These are phyloP conservation scores for Penicillium sp. DNA, from an alignment of 2,329 filamentous ascomycete species.

Conservation along the genomic window DNA sequence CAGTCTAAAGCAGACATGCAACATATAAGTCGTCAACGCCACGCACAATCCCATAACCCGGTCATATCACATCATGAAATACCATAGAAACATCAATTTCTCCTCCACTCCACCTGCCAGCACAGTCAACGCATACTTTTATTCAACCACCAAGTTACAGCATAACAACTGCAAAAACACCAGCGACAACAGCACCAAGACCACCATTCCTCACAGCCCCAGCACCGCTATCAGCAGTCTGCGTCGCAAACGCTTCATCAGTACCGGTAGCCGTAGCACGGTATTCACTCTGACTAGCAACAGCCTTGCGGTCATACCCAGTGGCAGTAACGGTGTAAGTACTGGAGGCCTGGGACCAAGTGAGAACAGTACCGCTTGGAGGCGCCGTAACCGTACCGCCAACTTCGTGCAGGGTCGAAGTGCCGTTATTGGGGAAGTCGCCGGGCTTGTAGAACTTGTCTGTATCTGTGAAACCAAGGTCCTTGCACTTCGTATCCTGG, in stretches of 20 bases:
- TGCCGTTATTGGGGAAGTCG: constrained; percentile 28
- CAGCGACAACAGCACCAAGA: constrained; percentile 6
- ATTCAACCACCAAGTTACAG: constrained; percentile 3
- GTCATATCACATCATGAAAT: not conserved
- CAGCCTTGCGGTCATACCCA: constrained; percentile 23
- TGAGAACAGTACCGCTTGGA: constrained; percentile 35
- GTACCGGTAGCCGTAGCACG: constrained; percentile 17
- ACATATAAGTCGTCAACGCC: not conserved
- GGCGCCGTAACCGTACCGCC: constrained; percentile 34
- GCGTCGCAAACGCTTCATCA: constrained; percentile 2
- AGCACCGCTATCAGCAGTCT: constrained; percentile 10
- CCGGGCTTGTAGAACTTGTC: constrained; percentile 26
- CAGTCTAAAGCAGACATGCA: not conserved
- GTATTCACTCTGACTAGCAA: constrained; percentile 17
- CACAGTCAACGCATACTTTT: not conserved
- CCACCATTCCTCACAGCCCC: not conserved
- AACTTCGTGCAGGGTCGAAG: constrained; percentile 30
- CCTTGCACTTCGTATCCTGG: constrained; percentile 20
- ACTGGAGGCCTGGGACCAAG: constrained; percentile 34
- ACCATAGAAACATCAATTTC: not conserved
- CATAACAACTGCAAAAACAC: constrained; percentile 7
- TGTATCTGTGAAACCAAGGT: constrained; percentile 18
- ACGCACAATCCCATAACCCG: not conserved
- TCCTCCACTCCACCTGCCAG: not conserved
- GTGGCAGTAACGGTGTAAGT: constrained; percentile 40